Percentiles rank a stretch among this genome's conserved stretches.
Conservation (phyloP, 1,284 basidiomycete species). For the Leccinum pachyderme region DNA sequence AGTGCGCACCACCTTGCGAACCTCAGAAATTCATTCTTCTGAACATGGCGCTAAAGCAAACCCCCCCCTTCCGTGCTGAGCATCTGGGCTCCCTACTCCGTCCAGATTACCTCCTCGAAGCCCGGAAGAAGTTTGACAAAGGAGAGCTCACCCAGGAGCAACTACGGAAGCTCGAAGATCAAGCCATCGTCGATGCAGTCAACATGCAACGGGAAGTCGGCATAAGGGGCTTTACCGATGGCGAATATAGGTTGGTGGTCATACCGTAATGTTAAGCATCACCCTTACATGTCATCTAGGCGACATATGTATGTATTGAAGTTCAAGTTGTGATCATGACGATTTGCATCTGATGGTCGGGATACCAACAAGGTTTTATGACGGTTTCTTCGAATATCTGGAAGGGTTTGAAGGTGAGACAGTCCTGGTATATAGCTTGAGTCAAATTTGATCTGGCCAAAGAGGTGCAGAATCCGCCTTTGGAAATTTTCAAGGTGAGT, state of each 20-base stretch:
- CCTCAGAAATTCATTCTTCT: not conserved
- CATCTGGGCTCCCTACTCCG: slow-evolving; percentile 64
- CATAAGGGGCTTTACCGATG: slow-evolving; percentile 59
- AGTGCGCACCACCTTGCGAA: not conserved
- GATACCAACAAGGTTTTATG: slow-evolving; percentile 21
- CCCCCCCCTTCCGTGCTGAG: slow-evolving; percentile 52
- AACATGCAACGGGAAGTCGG: slow-evolving; percentile 51
- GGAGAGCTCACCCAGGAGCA: slow-evolving; percentile 42
- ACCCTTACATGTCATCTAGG: slow-evolving; percentile 13
- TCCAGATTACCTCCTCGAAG: slow-evolving; percentile 49
- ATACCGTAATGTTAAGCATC: slow-evolving; percentile 53
- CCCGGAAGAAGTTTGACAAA: slow-evolving; percentile 43
- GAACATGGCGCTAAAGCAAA: slow-evolving; percentile 18
- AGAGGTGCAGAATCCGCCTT: slow-evolving; percentile 26
- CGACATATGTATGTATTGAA: slow-evolving; percentile 28
- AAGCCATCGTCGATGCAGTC: slow-evolving; percentile 52
- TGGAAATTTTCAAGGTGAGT: slow-evolving; percentile 28
- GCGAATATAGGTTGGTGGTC: slow-evolving; percentile 48
- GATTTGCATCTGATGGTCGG: slow-evolving; percentile 1
- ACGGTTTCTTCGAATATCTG: slow-evolving; percentile 28
- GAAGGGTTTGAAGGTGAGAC: slow-evolving; percentile 27
- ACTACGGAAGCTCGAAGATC: slow-evolving; percentile 50
- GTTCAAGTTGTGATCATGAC: not conserved
- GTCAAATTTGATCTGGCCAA: slow-evolving; percentile 4
- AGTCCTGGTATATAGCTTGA: not conserved